These are phyloP conservation scores for Fomitopsis serialis DNA, from an alignment of 768 basidiomycete genomes.

Conservation along the genomic window DNA sequence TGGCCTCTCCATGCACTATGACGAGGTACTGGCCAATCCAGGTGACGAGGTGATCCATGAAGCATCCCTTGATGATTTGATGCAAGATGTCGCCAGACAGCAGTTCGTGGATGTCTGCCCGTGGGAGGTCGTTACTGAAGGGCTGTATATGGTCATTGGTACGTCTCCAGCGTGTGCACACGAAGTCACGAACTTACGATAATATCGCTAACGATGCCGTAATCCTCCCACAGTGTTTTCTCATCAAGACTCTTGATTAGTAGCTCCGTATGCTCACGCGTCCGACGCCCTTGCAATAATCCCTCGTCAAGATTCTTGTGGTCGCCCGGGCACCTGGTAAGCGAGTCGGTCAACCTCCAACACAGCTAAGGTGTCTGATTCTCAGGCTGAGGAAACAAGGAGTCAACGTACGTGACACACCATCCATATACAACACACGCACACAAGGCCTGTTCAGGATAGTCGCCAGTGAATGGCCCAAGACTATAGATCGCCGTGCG, in stretches of 20 bases:
- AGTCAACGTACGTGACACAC: background rate
- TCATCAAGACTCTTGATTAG: no score
- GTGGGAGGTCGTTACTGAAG: constrained; percentile 26
- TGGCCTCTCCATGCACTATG: constrained; percentile 1
- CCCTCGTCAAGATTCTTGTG: no score
- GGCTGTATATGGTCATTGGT: constrained; percentile 27
- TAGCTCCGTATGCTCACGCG: no score
- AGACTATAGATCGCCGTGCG: constrained; percentile 21
- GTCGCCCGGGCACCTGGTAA: no score
- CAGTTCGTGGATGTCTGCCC: constrained; percentile 27
- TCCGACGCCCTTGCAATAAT: no score
- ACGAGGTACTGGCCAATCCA: constrained; percentile 28
- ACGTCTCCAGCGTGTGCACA: no score
- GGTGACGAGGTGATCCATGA: constrained; percentile 30
- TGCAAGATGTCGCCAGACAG: constrained; percentile 26
- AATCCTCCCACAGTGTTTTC: no score
- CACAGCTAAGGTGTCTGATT: no score
- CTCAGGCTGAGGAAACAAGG: no score
- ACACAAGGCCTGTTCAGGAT: constrained; percentile 24
- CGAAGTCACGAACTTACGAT: no score
- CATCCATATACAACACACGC: constrained; percentile 17
- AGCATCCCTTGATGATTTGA: constrained; percentile 28
- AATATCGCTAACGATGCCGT: no score
- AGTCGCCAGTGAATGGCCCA: constrained; percentile 26
- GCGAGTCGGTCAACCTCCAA: no score